These are phyloP conservation scores for Adansonia rubrostipa DNA, from an alignment of 441 rosid genomes.

Conservation along the genomic window DNA sequence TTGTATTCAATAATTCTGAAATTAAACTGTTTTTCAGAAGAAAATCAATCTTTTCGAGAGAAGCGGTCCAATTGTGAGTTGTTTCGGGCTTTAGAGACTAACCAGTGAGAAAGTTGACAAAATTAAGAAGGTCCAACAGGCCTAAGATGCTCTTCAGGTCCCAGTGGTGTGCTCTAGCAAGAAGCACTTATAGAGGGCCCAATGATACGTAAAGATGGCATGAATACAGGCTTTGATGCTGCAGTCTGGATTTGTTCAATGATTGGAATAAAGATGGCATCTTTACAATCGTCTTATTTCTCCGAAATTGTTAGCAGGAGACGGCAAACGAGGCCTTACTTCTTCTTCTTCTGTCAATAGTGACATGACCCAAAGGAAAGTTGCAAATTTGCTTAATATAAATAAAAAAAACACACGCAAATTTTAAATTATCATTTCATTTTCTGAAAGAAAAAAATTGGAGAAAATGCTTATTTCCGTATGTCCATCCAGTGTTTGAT, in stretches of 20 bases:
- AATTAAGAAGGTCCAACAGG: background rate
- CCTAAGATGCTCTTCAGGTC: background rate
- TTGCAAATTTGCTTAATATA: background rate
- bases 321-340: background rate
- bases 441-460: background rate
- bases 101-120: background rate
- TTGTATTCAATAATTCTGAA: background rate
- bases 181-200: background rate
- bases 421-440: background rate
- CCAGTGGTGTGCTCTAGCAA: background rate
- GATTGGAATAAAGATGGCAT: background rate
- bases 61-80: background rate
- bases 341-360: background rate
- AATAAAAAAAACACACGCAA: background rate
- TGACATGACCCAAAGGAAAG: background rate
- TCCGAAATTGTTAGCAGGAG: background rate
- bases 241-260: background rate
- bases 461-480: background rate
- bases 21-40: background rate
- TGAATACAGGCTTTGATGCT: background rate
- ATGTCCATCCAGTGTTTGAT: background rate
- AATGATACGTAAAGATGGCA: background rate
- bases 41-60: background rate
- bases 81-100: background rate
- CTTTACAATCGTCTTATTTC: background rate